Conservation (phyloP, 768 basidiomycete species). For the Amanita polypyramis region DNA sequence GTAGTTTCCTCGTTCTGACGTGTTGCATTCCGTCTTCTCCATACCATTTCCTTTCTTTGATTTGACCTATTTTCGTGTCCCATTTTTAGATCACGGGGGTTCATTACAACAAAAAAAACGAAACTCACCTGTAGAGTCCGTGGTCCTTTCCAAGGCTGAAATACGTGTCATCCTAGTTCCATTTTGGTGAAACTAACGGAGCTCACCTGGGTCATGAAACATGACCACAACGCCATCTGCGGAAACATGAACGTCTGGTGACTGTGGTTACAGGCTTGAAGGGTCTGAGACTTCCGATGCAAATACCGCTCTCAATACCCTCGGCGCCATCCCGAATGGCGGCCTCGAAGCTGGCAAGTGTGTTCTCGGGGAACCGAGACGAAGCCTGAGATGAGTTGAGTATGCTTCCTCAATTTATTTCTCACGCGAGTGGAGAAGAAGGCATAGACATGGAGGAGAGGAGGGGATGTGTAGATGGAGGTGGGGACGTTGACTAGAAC, state of each 20-base stretch:
- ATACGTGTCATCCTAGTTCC: background rate
- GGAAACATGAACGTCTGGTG: conserved; percentile 91
- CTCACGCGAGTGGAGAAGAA: background rate
- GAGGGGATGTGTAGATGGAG: background rate
- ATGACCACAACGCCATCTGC: conserved; percentile 80
- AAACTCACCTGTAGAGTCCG: conserved; percentile 53
- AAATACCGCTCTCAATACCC: conserved; percentile 94
- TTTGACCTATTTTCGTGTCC: conserved; percentile 37
- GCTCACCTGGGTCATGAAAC: conserved; percentile 86
- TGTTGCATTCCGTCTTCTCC: conserved; percentile 66
- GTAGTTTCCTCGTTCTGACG: conserved; percentile 68
- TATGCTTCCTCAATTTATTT: background rate
- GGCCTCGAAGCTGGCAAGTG: conserved; percentile 87
- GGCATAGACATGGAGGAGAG: background rate
- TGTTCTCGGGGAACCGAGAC: conserved; percentile 85
- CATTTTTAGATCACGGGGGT: conserved; percentile 8
- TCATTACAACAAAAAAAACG: too few species aligned
- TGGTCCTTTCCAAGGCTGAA: conserved; percentile 66
- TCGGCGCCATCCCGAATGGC: conserved; percentile 94
- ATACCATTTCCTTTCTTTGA: conserved; percentile 63
- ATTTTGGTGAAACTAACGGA: conserved; percentile 9
- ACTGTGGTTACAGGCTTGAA: conserved; percentile 37
- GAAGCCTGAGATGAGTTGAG: conserved; percentile 49
- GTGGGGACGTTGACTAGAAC: background rate
- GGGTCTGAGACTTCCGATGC: conserved; percentile 22